phyloP scores from a whole-genome alignment of 345 rosid species.

The Arabidopsis arenosa region DNA sequence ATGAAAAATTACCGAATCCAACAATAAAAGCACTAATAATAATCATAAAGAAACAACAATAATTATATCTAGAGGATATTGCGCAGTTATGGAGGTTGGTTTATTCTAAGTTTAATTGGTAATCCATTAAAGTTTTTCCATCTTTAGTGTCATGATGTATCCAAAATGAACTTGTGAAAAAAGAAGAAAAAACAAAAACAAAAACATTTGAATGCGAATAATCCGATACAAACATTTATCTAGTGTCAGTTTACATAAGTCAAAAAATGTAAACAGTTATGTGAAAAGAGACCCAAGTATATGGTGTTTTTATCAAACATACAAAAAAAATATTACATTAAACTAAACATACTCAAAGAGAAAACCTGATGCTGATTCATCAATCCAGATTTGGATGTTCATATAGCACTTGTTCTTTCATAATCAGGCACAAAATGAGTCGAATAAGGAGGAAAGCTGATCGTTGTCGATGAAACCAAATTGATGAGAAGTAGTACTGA shows the following conservation, averaged over 20 bases:
- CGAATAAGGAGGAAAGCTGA: slow-evolving; percentile 28
- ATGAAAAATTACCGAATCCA: background rate
- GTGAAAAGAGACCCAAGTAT: slow-evolving; percentile 1
- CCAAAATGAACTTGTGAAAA: slow-evolving; percentile 20
- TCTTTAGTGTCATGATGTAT: slow-evolving; percentile 8
- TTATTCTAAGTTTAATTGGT: background rate
- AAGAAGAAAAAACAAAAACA: slow-evolving; percentile 7
- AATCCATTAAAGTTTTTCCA: background rate
- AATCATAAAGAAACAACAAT: slow-evolving; percentile 21
- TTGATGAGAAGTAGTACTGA: slow-evolving; percentile 21
- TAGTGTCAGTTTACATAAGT: background rate
- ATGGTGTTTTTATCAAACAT: slow-evolving; percentile 28
- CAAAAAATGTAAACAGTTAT: no score
- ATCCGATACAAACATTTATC: background rate
- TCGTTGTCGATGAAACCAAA: slow-evolving; percentile 31
- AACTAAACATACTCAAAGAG: slow-evolving; percentile 28
- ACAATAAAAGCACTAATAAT: background rate
- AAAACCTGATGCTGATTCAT: slow-evolving; percentile 1
- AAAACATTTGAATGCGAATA: background rate
- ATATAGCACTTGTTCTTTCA: slow-evolving; percentile 20
- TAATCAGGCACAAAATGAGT: slow-evolving; percentile 15
- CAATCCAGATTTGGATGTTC: slow-evolving; percentile 2
- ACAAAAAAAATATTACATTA: slow-evolving; percentile 30
- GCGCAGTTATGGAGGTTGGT: slow-evolving; percentile 6
- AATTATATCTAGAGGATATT: background rate